Evolutionary conservation across 805 yeast species (phyloP).

Genomic region (Ogataea paraovalis): DNA sequence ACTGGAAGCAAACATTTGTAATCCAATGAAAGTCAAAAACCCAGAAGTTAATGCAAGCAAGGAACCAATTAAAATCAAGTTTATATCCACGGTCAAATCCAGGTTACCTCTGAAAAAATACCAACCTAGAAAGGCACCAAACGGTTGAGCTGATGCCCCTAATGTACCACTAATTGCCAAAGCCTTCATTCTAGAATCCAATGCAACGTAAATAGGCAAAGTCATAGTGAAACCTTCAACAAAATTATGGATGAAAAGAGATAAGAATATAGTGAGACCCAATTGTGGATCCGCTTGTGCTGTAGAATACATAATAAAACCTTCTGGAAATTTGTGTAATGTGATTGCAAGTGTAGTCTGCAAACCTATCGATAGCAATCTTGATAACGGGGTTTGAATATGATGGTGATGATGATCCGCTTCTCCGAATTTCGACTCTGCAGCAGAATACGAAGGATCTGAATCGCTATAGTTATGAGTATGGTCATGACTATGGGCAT

Average conservation of each 20-base stretch:
- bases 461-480: slow-evolving; percentile 3
- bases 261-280: slow-evolving; percentile 78
- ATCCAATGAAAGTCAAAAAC: slow-evolving; percentile 72
- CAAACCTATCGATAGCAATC: slow-evolving; percentile 79
- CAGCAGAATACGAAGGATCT: slow-evolving; percentile 5
- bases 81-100: slow-evolving; percentile 32
- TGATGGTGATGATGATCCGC: slow-evolving; percentile 66
- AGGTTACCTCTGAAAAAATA: slow-evolving; percentile 40
- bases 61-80: slow-evolving; percentile 51
- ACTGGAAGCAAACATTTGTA: slow-evolving; percentile 84
- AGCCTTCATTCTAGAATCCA: slow-evolving; percentile 60
- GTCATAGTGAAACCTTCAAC: slow-evolving; percentile 95
- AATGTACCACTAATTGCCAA: slow-evolving; percentile 58
- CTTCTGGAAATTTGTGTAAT: slow-evolving; percentile 92
- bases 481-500: background rate
- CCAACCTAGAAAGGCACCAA: slow-evolving; percentile 77
- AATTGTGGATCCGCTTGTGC: slow-evolving; percentile 60
- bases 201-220: slow-evolving; percentile 78
- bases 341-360: slow-evolving; percentile 88
- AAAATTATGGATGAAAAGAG: slow-evolving; percentile 84
- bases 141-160: slow-evolving; percentile 84
- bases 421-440: slow-evolving; percentile 2
- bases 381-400: slow-evolving; percentile 69
- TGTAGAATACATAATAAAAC: slow-evolving; percentile 82
- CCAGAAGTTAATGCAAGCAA: slow-evolving; percentile 78